Base-by-base conservation (phyloP, 2,329 filamentous ascomycete species). In the Cercospora beticola region DNA sequence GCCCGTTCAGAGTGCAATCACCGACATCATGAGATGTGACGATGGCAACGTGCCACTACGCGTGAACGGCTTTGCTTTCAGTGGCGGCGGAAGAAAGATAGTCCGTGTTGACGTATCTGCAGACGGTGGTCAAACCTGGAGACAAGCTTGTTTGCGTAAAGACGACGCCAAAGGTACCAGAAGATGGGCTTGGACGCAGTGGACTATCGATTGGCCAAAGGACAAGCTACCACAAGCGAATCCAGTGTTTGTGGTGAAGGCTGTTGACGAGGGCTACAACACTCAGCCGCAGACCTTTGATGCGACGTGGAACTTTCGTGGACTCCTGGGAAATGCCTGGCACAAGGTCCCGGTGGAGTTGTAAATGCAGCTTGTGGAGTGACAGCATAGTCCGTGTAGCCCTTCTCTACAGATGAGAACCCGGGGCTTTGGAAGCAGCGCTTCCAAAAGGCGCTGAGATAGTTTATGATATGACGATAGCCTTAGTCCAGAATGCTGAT, bases 311-410 rank as follows among this genome's bases (percentile, higher is more conserved):
- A 90, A 90, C 69, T 80, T 88, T 40, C 82, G 88, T 1, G 89
- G 88, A 0, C 90, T 90, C 76, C 80, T 90, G 65, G 87, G 87
- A 1, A 89, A 86, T n/a, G 88, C 87, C 0, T 90, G 88, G 88
- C 88, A 90, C 75, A 84, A 87, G 2, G 81, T 90, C 36, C 67
- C 72, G 5, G 43, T 68, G 16, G 64, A 61, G 43, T 26, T 21
- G 10, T 66, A 23, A 66, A 21, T 52, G 56, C 21, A 12, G 40
- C 26, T 21, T 56, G 26, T 5, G 5, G 26, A 26, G 26, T 26
- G n/a, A n/a, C n/a, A n/a, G n/a, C n/a, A n/a, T n/a, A n/a, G n/a
- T n/a, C n/a, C n/a, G n/a, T n/a, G n/a, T 26, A 26, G 26, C 26
- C 26, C 26, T 28, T 5, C 26, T 26, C 18, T 46, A 1, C 12